Conservation (phyloP, 2,329 filamentous ascomycete species). For the Claviceps sp. region DNA sequence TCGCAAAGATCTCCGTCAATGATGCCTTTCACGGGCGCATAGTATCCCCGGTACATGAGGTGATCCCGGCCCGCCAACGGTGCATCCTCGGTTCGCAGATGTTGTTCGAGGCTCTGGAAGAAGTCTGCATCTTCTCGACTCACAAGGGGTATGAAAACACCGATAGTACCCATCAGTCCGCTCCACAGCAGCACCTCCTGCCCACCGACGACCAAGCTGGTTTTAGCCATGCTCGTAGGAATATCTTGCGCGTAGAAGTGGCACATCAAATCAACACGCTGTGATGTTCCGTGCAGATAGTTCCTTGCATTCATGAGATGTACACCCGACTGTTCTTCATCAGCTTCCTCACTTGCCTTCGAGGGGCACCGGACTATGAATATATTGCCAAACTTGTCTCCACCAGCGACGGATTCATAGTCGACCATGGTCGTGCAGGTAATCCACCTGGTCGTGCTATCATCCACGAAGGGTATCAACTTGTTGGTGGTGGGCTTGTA, state of each 20-base stretch:
- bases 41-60: slow-evolving; percentile 89
- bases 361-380: slow-evolving; percentile 82
- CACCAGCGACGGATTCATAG: slow-evolving; percentile 88
- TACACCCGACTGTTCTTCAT: slow-evolving; percentile 81
- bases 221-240: slow-evolving; percentile 79
- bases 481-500: slow-evolving; percentile 89
- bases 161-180: slow-evolving; percentile 86
- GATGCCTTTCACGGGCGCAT: slow-evolving; percentile 88
- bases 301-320: slow-evolving; percentile 83
- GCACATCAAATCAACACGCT: slow-evolving; percentile 70
- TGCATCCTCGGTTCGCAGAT: slow-evolving; percentile 73
- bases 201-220: slow-evolving; percentile 78
- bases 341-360: slow-evolving; percentile 77
- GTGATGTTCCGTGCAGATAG: slow-evolving; percentile 81
- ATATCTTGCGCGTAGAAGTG: slow-evolving; percentile 91
- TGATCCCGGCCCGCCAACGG: slow-evolving; percentile 88
- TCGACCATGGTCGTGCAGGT: slow-evolving; percentile 89
- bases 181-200: slow-evolving; percentile 88
- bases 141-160: slow-evolving; percentile 83
- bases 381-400: slow-evolving; percentile 95
- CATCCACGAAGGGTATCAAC: slow-evolving; percentile 86
- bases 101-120: slow-evolving; percentile 86
- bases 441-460: slow-evolving; percentile 80
- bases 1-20: slow-evolving; percentile 97
- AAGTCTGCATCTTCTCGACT: slow-evolving; percentile 92